Evolutionary conservation across 140 eudicot species (phyloP), one percentile per base, ranked within the genome.

Genomic region (Bidens hawaiensis): DNA sequence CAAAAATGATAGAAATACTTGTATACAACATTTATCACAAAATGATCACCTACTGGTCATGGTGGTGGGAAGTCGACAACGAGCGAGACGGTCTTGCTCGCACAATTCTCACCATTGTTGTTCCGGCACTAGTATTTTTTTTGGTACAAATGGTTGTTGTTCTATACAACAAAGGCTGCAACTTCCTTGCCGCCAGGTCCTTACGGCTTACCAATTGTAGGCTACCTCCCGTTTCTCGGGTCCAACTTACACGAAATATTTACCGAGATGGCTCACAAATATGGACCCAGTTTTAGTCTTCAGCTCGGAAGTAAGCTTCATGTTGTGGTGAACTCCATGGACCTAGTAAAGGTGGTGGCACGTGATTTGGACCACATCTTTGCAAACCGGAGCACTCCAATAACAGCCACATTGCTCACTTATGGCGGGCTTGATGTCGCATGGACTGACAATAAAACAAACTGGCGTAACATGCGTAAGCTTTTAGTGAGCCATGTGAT

Each of bases 281-380:
- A 70, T 0, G 81, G 81, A 1, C 82, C 94, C n/a, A 73, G 81
- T 59, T 45, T 76, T 3, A 72, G 72, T 1, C 70, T 85, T 13
- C 17, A 64, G 71, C 82, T 85, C 1, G 94, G 88, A 11, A 69
- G 49, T 10, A 79, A 76, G 58, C 50, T 73, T 6, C 72, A 61
- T 36, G 71, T 85, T 0, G 83, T 85, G 45, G 47, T 82, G 17
- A 72, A 70, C 64, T 81, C 94, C 15, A 73, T 79, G 0, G 72
- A 79, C 24, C 14, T 71, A 21, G 86, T 78, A 3, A 68, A 68
- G 48, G 68, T 38, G 1, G 69, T 74, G 41, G 38, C 48, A n/a
- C 72, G 34, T 18, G 79, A 74, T 25, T 51, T 4, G 0, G 79
- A 66, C 51, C 61, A 17, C 0, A 48, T 41, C 17, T 57, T 67